Conservation (phyloP, 2,329 filamentous ascomycete genomes). For the Chalaropsis thielavioides region DNA sequence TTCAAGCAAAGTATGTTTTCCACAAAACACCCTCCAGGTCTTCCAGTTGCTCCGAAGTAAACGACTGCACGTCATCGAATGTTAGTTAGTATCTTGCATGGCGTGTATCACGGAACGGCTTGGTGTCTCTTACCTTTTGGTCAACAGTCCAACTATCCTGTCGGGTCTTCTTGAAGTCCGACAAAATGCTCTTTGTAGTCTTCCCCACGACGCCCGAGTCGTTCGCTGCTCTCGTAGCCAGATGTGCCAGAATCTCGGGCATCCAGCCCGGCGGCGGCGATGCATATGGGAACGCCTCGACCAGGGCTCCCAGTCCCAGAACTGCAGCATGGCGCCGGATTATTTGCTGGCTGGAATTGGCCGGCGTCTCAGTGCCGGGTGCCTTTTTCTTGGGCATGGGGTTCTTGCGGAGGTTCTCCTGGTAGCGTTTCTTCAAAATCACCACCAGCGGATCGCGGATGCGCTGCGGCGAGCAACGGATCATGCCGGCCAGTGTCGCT, state of each 20-base stretch:
- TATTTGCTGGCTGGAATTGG: conserved; percentile 61
- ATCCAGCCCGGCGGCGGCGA: conserved; percentile 89
- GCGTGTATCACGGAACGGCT: background rate
- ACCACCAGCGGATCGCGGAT: conserved; percentile 67
- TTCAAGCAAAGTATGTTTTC: conserved; percentile 96
- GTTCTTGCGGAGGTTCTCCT: conserved; percentile 60
- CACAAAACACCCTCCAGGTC: conserved; percentile 91
- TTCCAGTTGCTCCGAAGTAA: conserved; percentile 83
- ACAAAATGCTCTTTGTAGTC: conserved; percentile 83
- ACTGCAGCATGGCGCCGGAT: conserved; percentile 80
- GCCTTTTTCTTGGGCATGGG: conserved; percentile 59
- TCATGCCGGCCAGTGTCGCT: conserved; percentile 90
- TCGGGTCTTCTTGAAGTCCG: conserved; percentile 98
- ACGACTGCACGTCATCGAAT: conserved; percentile 40
- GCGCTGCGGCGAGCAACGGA: conserved; percentile 73
- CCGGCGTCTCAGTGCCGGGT: conserved; percentile 45
- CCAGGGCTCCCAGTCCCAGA: conserved; percentile 73
- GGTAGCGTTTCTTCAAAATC: conserved; percentile 65
- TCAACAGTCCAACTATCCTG: conserved; percentile 98
- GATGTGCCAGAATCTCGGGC: conserved; percentile 73
- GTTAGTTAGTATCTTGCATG: conserved; percentile 18
- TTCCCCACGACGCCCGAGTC: conserved; percentile 90
- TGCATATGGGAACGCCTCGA: conserved; percentile 92
- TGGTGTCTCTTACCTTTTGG: conserved; percentile 59
- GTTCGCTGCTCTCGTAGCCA: conserved; percentile 72